These are phyloP conservation scores for Colletotrichum sublineola DNA, from an alignment of 2,329 filamentous ascomycete genomes.

Conservation along the genomic window DNA sequence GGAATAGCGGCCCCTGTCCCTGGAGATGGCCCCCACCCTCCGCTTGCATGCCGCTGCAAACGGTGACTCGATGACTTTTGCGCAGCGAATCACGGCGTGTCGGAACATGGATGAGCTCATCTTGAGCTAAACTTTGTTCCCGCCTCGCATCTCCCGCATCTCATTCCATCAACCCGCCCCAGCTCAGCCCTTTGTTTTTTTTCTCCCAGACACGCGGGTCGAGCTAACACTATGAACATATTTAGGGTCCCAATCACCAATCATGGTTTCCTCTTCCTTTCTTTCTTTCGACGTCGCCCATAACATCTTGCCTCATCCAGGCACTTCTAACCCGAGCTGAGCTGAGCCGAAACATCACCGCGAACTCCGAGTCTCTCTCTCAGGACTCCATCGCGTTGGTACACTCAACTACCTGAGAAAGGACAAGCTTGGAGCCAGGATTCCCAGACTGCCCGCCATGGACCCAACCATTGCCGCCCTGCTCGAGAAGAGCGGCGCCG, in stretches of 20 bases:
- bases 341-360: neutral
- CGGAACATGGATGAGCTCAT: constrained; percentile 36
- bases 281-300: neutral
- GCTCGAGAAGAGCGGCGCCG: constrained; percentile 48
- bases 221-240: neutral
- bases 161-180: neutral
- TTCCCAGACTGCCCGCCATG: constrained; percentile 46
- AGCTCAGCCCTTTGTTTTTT: neutral
- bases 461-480: constrained; percentile 54
- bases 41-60: constrained; percentile 22
- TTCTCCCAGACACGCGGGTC: neutral
- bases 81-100: constrained; percentile 33
- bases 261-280: neutral
- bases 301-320: neutral
- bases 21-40: neutral
- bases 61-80: constrained; percentile 40
- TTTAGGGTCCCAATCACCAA: neutral
- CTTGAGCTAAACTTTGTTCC: constrained; percentile 7
- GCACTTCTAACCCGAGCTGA: neutral
- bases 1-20: constrained; percentile 15
- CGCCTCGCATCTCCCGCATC: constrained; percentile 5
- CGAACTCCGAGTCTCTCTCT: neutral
- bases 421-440: neutral
- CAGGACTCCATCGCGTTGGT: too few species aligned
- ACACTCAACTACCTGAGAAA: neutral